Evolutionary conservation across 1,139 yeast species (phyloP), one percentile per base, ranked within the genome.

Genomic region (Yamadazyma friedrichii): DNA sequence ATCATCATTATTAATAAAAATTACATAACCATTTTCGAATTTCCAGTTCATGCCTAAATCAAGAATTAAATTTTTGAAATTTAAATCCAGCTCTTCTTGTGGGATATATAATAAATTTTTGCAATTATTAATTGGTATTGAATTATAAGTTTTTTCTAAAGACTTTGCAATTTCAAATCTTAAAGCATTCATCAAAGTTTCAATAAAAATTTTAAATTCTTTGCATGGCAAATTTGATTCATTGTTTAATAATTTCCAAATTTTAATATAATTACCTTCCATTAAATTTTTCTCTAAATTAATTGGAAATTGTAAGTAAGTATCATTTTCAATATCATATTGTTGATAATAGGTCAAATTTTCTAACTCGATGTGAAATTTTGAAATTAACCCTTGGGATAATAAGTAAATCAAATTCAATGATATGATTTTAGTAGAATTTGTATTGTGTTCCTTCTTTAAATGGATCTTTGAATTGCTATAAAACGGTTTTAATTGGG

Each of bases 181-280:
- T 47, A 88, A 83, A 6, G 96, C 87, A 52, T 76, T 73, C 53
- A 82, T 78, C 58, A 89, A 75, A 24, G 87, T 80, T 37, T 70
- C 76, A 41, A 78, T 76, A 59, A 84, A 84, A 39, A 80, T 75
- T 42, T 64, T 65, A 55, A 74, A 82, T 56, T 84, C 88, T 39
- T 73, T 67, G 51, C 82, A 76, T 24, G 83, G 82, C 49, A 71
- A 62, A 45, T 58, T 56, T 13, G 73, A 62, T 13, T 81, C 81
- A 40, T 76, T 74, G 55, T 78, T 70, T 67, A 84, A 78, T 42
- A 88, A 76, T 53, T 82, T 84, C 87, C 95, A 87, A 41, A 93
- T 93, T 65, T 88, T 88, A 61, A 88, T 94, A 63, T 91, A 93
- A 50, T 93, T 86, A 35, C 98, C 98, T 62, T 93, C 98, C 87